These are phyloP conservation scores for Purpureocillium takamizusanense DNA, from an alignment of 2,329 filamentous ascomycete genomes.

Conservation along the genomic window DNA sequence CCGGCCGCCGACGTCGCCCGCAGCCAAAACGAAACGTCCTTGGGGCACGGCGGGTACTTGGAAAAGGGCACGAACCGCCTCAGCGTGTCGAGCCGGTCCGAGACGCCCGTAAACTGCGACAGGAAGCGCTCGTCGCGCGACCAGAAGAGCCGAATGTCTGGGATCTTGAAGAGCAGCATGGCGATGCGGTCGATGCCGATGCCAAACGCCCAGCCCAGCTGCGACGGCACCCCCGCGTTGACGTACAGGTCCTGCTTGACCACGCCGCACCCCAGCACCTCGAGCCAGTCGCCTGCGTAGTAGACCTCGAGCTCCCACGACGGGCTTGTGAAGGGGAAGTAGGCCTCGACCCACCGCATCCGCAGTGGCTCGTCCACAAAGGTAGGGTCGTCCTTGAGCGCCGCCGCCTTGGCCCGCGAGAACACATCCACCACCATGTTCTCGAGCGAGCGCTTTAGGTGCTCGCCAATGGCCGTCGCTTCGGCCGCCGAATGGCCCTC, in stretches of 20 bases:
- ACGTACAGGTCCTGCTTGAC: slow-evolving; percentile 74
- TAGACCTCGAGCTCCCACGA: slow-evolving; percentile 95
- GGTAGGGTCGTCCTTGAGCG: slow-evolving; percentile 39
- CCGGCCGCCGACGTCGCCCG: slow-evolving; percentile 33
- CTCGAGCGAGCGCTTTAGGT: slow-evolving; percentile 85
- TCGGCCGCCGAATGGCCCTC: slow-evolving; percentile 61
- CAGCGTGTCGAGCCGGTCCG: slow-evolving; percentile 37
- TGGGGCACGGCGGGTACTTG: slow-evolving; percentile 80
- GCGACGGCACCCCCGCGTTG: slow-evolving; percentile 64
- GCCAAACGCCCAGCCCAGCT: slow-evolving; percentile 92
- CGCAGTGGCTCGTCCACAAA: slow-evolving; percentile 62
- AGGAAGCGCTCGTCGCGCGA: slow-evolving; percentile 77
- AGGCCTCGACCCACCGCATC: slow-evolving; percentile 92
- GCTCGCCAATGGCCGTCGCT: slow-evolving; percentile 71
- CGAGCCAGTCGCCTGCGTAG: slow-evolving; percentile 91
- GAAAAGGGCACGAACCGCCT: slow-evolving; percentile 77
- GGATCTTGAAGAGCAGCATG: slow-evolving; percentile 94
- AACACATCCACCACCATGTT: slow-evolving; percentile 87
- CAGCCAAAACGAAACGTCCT: slow-evolving; percentile 94
- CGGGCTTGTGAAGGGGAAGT: slow-evolving; percentile 93
- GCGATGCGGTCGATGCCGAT: slow-evolving; percentile 90
- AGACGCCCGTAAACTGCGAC: slow-evolving; percentile 66
- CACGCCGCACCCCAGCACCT: slow-evolving; percentile 88
- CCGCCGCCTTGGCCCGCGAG: slow-evolving; percentile 61
- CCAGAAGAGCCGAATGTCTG: slow-evolving; percentile 96